These are phyloP conservation scores for Aspergillus ochraceoroseus DNA, from an alignment of 2,329 filamentous ascomycete species.

Conservation along the genomic window DNA sequence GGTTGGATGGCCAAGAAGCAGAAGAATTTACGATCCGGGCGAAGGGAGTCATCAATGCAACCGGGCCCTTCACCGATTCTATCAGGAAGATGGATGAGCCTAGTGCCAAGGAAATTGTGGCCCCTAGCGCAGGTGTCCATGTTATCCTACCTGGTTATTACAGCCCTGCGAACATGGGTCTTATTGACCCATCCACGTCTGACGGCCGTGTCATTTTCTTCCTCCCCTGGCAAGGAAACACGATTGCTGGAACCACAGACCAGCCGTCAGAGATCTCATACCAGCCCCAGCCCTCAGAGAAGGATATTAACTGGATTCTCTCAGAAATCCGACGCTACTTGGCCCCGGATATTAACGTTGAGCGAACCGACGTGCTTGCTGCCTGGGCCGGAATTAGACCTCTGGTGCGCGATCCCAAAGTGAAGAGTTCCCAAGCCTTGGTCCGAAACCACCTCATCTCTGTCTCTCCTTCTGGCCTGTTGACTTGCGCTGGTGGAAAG, in stretches of 20 bases:
- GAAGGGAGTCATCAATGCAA: slow-evolving; percentile 81
- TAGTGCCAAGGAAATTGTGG: slow-evolving; percentile 68
- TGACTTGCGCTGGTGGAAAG: slow-evolving; percentile 84
- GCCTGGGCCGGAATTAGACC: slow-evolving; percentile 87
- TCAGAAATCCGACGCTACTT: slow-evolving; percentile 77
- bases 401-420: slow-evolving; percentile 79
- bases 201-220: slow-evolving; percentile 91
- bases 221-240: slow-evolving; percentile 88
- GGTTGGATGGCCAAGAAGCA: slow-evolving; percentile 57
- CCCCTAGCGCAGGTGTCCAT: slow-evolving; percentile 79
- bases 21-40: slow-evolving; percentile 67
- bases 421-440: slow-evolving; percentile 77
- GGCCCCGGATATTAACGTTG: slow-evolving; percentile 76
- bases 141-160: slow-evolving; percentile 84
- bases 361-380: slow-evolving; percentile 79
- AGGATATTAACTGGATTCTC: slow-evolving; percentile 84
- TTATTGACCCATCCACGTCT: slow-evolving; percentile 80
- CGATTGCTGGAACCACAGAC: slow-evolving; percentile 83
- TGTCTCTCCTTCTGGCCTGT: slow-evolving; percentile 69
- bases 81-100: slow-evolving; percentile 81
- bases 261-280: slow-evolving; percentile 66
- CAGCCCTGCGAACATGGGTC: slow-evolving; percentile 77
- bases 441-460: slow-evolving; percentile 83
- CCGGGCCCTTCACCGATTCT: slow-evolving; percentile 79
- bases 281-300: slow-evolving; percentile 72